Evolutionary conservation across 2,329 filamentous ascomycete species (phyloP).

Genomic region (Stagonosporopsis cucurbitacearum): DNA sequence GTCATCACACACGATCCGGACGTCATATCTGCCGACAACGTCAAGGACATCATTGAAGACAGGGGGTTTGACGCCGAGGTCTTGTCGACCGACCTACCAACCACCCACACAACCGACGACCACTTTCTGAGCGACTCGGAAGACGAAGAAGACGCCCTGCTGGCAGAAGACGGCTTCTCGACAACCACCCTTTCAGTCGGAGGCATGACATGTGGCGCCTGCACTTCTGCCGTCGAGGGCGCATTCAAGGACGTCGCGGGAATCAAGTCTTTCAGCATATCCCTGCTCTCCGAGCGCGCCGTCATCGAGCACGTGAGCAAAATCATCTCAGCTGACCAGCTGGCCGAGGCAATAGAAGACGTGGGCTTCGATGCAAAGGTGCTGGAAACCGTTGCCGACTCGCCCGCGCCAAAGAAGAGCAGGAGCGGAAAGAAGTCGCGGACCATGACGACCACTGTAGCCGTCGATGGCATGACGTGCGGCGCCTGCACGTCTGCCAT

Average conservation of each 20-base stretch:
- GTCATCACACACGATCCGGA: constrained; percentile 87
- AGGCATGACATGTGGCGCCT: constrained; percentile 92
- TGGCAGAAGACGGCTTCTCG: constrained; percentile 45
- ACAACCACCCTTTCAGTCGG: constrained; percentile 79
- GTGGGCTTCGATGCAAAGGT: constrained; percentile 83
- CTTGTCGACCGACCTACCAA: constrained; percentile 78
- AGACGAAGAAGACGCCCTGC: constrained; percentile 42
- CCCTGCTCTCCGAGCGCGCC: constrained; percentile 82
- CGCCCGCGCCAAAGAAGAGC: constrained; percentile 40
- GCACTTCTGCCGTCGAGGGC: constrained; percentile 82
- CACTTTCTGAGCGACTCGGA: constrained; percentile 47
- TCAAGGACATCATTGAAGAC: constrained; percentile 88
- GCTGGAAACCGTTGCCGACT: constrained; percentile 69
- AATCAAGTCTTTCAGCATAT: constrained; percentile 79
- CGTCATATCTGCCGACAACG: constrained; percentile 73
- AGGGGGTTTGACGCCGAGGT: constrained; percentile 89
- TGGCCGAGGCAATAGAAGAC: constrained; percentile 67
- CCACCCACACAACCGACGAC: constrained; percentile 50
- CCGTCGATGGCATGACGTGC: constrained; percentile 97
- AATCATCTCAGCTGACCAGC: constrained; percentile 58
- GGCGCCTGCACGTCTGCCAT: constrained; percentile 94
- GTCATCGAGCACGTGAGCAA: constrained; percentile 79
- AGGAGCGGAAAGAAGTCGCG: constrained; percentile 52
- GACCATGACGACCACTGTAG: constrained; percentile 77
- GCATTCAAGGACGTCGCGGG: constrained; percentile 78